Evolutionary conservation across 495 filamentous ascomycete species (phyloP), one percentile per base, ranked within the genome.

Genomic region (Lophiotrema nucula): DNA sequence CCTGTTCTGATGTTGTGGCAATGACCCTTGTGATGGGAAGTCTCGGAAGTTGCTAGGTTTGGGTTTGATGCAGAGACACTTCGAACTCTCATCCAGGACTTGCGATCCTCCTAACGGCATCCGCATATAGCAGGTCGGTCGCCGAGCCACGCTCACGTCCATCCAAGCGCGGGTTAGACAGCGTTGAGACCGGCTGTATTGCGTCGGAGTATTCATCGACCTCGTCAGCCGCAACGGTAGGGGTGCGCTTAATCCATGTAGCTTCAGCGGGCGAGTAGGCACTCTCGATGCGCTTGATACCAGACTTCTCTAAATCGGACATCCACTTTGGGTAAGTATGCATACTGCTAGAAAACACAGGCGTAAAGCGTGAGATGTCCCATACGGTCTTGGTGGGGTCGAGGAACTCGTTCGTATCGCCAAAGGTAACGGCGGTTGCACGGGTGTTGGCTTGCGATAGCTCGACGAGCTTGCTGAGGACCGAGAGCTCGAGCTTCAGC

Each of bases 291-390:
- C 51, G 44, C 51, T 46, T 33, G 11, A 56, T 47, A 1, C 58
- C 52, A 3, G 58, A 62, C 41, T 52, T 44, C 27, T 62, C 58
- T 8, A 62, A 37, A 41, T 62, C 58, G 6, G 44, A 56, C 51
- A 50, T 62, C 58, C 58, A 62, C 52, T 62, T 62, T n/a, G 58
- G 58, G 47, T 62, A 56, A 3, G 52, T 50, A n/a, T 62, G 25
- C 33, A 49, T 50, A 39, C 28, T 49, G 27, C 24, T 56, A 1
- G 51, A 56, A 26, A 62, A 56, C 1, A 35, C 51, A 3, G 58
- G 58, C 1, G 58, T 51, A 33, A 52, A 51, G 25, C 51, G 44
- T 13, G 51, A 47, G 16, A 56, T 52, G 31, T 62, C 51, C 58
- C 52, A 56, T 4, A 54, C 52, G 1, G 52, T 52, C 25, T 52